Evolutionary conservation across 108 stramenopile species (phyloP), one percentile per base, ranked within the genome.

Genomic region (Seminavis robusta): DNA sequence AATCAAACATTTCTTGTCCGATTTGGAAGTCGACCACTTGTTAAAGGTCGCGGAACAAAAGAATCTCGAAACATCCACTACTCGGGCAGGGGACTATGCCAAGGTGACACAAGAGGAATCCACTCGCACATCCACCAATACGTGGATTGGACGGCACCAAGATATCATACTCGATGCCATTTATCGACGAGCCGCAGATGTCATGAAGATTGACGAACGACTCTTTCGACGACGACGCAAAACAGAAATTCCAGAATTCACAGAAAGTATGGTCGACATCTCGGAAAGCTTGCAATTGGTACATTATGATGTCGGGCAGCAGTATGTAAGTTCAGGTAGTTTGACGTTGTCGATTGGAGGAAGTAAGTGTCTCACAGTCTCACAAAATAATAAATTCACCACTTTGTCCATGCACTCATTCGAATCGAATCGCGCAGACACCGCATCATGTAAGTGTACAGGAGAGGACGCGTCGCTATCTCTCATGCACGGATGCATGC

Each of bases 11-110:
- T 76, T 88, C 25, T 66, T 88, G 19, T 69, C 59, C 29, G 36
- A 69, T 1, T 54, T 56, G 16, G 86, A 88, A 52, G 75, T 76
- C 8, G 63, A 77, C 4, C 74, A 77, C 34, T 48, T 88, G 7
- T 52, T 83, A 15, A 40, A 79, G 15, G 27, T 76, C 1, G 72
- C 77, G 4, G 40, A 19, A 28, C 52, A 53, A 40, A 45, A 33
- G 19, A 65, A 61, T 6, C 24, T 77, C 33, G n/a, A 59, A 6
- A 45, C 53, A 47, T 72, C 70, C 15, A 67, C 70, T 2, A 64
- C 69, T 1, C 21, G 31, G 13, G 74, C 59, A 10, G 50, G 61
- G 5, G 45, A 33, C 33, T 58, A 46, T 9, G 39, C 33, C 4
- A 11, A 51, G 29, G 54, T 16, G 2, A 11, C 44, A 7, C 10